phyloP scores from a whole-genome alignment of 371 early-diverging fungal genomes.

The Apophysomyces variabilis region DNA sequence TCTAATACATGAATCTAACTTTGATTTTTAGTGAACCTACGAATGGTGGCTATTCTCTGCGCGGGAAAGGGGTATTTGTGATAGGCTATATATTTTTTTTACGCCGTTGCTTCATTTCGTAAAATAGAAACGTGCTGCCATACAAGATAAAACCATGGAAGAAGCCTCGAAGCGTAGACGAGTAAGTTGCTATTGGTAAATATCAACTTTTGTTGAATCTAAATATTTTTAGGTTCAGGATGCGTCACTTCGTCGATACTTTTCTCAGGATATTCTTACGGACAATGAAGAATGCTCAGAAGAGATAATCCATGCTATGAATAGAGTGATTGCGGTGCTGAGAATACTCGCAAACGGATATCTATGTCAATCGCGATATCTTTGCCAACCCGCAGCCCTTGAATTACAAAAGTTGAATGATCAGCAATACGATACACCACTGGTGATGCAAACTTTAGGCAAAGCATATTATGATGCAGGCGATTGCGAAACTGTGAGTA shows the following conservation, averaged over 20 bases:
- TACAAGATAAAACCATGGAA: not conserved
- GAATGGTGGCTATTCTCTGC: too few relatives aligned
- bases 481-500: slow-evolving; percentile 35
- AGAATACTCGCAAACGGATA: slow-evolving; percentile 38
- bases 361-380: slow-evolving; percentile 35
- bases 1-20: too few relatives aligned
- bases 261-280: not conserved
- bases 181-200: not conserved
- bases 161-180: not conserved
- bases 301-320: slow-evolving; percentile 36
- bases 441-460: slow-evolving; percentile 39
- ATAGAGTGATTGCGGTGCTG: slow-evolving; percentile 32
- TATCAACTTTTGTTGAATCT: not conserved
- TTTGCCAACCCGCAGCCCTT: slow-evolving; percentile 31
- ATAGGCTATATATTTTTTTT: too few relatives aligned
- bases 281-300: not conserved
- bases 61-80: too few relatives aligned
- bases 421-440: slow-evolving; percentile 45
- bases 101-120: too few relatives aligned
- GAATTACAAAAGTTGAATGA: slow-evolving; percentile 43
- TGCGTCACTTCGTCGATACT: not conserved
- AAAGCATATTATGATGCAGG: slow-evolving; percentile 45
- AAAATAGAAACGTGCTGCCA: not conserved
- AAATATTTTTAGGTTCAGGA: not conserved
- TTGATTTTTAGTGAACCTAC: too few relatives aligned